A percentile compares a stretch with the other conserved stretches of the same genome.
These are phyloP conservation scores for Paradendryphiella salina DNA, from an alignment of 2,329 filamentous ascomycete genomes.

Conservation along the genomic window DNA sequence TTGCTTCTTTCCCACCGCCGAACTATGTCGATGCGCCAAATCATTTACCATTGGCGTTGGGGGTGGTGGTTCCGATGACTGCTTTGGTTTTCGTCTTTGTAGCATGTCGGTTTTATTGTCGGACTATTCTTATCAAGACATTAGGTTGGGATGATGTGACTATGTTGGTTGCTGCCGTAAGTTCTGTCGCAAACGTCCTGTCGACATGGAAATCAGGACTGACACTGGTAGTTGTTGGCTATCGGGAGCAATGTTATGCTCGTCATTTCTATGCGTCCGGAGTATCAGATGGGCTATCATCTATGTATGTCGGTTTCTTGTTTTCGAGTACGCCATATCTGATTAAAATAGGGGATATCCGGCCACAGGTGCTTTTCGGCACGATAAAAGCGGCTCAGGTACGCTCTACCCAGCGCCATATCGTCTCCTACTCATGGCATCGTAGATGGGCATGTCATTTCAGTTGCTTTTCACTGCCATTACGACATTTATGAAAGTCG, in stretches of 20 bases:
- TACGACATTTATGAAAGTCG: conserved; percentile 34
- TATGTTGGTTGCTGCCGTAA: conserved; percentile 34
- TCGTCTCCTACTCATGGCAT: not conserved
- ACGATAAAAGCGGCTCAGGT: conserved; percentile 28
- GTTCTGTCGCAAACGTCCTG: not conserved
- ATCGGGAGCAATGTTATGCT: conserved; percentile 34
- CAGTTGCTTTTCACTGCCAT: conserved; percentile 32
- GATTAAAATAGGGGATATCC: conserved; percentile 26
- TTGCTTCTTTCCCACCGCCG: conserved; percentile 32
- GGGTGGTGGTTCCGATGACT: conserved; percentile 29
- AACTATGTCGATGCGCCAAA: conserved; percentile 39
- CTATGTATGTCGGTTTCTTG: conserved; percentile 21
- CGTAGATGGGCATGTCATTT: conserved; percentile 29
- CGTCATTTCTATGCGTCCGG: conserved; percentile 28
- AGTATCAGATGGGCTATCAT: conserved; percentile 37
- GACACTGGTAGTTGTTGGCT: conserved; percentile 16
- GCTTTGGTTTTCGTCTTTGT: conserved; percentile 22
- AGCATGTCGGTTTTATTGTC: conserved; percentile 31
- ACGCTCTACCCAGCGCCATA: not conserved
- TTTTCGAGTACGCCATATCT: not conserved
- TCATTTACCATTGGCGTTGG: conserved; percentile 28
- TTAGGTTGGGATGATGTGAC: conserved; percentile 37
- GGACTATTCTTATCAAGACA: conserved; percentile 29
- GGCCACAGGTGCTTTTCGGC: conserved; percentile 16
- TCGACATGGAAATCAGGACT: not conserved